phyloP scores from a whole-genome alignment of 2,329 filamentous ascomycete species.

The Trichoderma sp. region DNA sequence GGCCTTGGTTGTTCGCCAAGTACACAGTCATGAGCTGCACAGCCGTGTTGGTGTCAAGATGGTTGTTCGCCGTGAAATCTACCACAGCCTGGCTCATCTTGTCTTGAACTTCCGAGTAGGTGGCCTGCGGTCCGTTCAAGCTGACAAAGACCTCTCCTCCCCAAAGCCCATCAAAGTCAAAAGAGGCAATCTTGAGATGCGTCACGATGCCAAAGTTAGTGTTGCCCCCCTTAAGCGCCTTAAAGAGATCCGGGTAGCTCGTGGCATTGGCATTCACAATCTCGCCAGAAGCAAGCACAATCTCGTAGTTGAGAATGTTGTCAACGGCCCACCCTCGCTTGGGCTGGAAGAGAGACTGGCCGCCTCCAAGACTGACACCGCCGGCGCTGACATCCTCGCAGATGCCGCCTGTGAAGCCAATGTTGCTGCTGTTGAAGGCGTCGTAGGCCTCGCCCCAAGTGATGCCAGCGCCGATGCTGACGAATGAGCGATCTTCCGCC shows the following conservation, averaged over 20 bases:
- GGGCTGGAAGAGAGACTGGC: constrained; percentile 15
- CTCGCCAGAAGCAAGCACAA: constrained; percentile 37
- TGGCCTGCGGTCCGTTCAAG: constrained; percentile 1
- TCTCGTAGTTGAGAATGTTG: constrained; percentile 36
- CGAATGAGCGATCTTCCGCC: constrained; percentile 20
- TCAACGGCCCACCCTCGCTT: constrained; percentile 41
- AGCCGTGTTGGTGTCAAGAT: not conserved
- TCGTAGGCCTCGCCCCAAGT: constrained; percentile 21
- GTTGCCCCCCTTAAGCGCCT: constrained; percentile 45
- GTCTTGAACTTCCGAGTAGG: not conserved
- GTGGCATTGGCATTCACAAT: constrained; percentile 37
- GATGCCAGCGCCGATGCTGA: constrained; percentile 39
- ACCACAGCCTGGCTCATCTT: not conserved
- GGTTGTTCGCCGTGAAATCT: constrained; percentile 5
- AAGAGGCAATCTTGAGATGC: constrained; percentile 26
- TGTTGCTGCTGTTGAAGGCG: not conserved
- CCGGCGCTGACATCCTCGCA: not conserved
- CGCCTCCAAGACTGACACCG: constrained; percentile 19
- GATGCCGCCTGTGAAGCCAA: not conserved
- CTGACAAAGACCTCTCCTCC: constrained; percentile 3
- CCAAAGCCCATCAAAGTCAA: constrained; percentile 24
- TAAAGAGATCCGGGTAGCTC: constrained; percentile 39
- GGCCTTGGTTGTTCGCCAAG: not conserved
- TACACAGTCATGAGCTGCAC: constrained; percentile 11
- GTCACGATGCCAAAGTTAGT: constrained; percentile 40